Base-by-base conservation (phyloP, 257 asterid genomes). In the Rubia yunnanensis region DNA sequence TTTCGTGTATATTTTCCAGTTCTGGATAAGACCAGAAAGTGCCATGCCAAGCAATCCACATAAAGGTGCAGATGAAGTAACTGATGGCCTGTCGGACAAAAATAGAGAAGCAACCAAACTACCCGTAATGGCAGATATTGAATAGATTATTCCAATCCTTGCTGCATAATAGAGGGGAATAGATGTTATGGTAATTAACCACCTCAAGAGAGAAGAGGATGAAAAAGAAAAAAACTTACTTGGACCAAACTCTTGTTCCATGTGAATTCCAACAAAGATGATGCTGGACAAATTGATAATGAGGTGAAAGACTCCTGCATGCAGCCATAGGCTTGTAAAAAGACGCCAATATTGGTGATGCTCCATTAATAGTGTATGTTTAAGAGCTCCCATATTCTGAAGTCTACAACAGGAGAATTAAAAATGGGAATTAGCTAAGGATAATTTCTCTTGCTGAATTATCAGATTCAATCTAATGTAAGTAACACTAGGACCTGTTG, bases 191-290 rank as follows among this genome's bases (percentile, higher is more conserved):
- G 23, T 53, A 5, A 44, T 14, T 4, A 44, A 15, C 22, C 1
- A 6, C 52, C 15, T 17, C 59, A 53, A 53, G 30, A 10, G 59
- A 53, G 58, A 62, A 28, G 10, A 64, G 14, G n/a, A 41, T 10
- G 49, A 49, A 38, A 34, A 52, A 3, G 23, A n/a, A 36, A 13
- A 55, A 46, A 41, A 34, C 52, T 76, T 84, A 87, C 98, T 49
- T 72, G 98, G 71, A 64, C 96, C 96, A 74, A 88, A 92, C 82
- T 92, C 98, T 72, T 88, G 96, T 83, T 86, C 98, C 74, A 92
- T 48, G 77, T 85, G 95, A 82, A 91, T 50, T 66, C 98, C 96
- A 60, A 91, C 88, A 64, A 85, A 88, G 64, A 85, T 59, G 31
- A 86, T 72, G 71, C 92, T 63, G 28, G 84, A 73, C 78, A 91